These are phyloP conservation scores for Blastomyces silverae DNA, from an alignment of 2,329 filamentous ascomycete species.

Conservation along the genomic window DNA sequence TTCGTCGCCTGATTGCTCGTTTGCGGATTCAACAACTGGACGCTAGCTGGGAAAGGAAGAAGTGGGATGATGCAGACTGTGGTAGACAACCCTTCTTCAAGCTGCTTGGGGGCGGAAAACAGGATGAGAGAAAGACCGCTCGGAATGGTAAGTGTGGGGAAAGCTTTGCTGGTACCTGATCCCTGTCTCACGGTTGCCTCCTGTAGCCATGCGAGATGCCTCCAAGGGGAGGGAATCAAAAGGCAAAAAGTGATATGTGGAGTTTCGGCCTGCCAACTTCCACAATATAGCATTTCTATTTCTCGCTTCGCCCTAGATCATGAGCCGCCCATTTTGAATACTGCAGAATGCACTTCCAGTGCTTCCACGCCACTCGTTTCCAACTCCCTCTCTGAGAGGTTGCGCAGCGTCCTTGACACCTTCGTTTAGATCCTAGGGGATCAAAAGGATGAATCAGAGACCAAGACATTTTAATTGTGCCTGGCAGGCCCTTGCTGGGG, in stretches of 20 bases:
- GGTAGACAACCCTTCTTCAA: not conserved
- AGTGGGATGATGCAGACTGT: conserved; percentile 4
- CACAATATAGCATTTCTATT: not conserved
- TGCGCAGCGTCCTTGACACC: not conserved
- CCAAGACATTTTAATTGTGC: not conserved
- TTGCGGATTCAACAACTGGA: not conserved
- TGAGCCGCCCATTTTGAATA: not conserved
- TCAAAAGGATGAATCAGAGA: not conserved
- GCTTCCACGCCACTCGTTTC: not conserved
- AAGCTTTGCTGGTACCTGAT: not conserved
- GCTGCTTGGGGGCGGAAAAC: not conserved
- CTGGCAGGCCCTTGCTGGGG: not conserved
- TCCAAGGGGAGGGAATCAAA: not conserved
- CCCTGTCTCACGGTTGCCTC: not conserved
- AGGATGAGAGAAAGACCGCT: not conserved
- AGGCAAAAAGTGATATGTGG: not conserved
- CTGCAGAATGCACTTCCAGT: not conserved
- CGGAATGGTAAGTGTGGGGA: not conserved
- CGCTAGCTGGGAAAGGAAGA: not conserved
- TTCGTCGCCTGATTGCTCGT: not conserved
- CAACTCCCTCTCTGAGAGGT: not conserved
- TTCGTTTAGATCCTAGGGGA: not conserved
- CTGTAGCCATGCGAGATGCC: not conserved
- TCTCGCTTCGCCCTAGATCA: not conserved
- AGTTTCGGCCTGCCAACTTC: not conserved